Evolutionary conservation across 768 basidiomycete species (phyloP).

Genomic region (Termitomyces titanicus): DNA sequence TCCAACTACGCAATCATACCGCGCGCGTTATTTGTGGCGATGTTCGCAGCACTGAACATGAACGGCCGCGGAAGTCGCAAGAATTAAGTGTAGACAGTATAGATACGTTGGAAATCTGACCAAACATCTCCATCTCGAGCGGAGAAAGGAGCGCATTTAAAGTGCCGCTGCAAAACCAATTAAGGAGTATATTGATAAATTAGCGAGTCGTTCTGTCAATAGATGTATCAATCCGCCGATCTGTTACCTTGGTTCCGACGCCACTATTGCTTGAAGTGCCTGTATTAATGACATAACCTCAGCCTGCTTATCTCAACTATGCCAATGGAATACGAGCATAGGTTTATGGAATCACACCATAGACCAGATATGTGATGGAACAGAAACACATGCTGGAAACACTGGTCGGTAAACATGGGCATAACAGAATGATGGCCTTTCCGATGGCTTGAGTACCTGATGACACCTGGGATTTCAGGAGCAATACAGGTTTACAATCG

Average conservation of each 20-base stretch:
- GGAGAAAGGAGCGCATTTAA: background rate
- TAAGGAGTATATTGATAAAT: background rate
- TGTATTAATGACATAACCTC: background rate
- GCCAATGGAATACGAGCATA: background rate
- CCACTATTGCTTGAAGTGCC: background rate
- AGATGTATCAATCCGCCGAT: background rate
- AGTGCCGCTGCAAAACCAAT: slow-evolving; percentile 4
- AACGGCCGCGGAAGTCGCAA: slow-evolving; percentile 1
- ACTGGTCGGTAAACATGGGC: background rate
- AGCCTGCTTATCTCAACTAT: background rate
- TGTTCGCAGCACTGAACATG: background rate
- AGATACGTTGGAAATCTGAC: background rate
- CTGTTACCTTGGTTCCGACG: background rate
- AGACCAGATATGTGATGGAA: background rate
- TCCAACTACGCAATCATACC: background rate
- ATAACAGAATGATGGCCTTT: too few relatives aligned
- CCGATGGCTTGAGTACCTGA: background rate
- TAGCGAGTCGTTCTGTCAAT: background rate
- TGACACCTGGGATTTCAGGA: too few relatives aligned
- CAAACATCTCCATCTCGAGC: background rate
- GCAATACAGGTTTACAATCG: too few relatives aligned
- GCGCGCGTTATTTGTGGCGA: slow-evolving; percentile 1
- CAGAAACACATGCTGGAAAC: background rate
- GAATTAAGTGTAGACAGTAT: background rate
- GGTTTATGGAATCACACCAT: background rate